Evolutionary conservation across 2,329 filamentous ascomycete genomes (phyloP), one percentile per base, ranked within the genome.

Genomic region (Gnomoniopsis sp.): DNA sequence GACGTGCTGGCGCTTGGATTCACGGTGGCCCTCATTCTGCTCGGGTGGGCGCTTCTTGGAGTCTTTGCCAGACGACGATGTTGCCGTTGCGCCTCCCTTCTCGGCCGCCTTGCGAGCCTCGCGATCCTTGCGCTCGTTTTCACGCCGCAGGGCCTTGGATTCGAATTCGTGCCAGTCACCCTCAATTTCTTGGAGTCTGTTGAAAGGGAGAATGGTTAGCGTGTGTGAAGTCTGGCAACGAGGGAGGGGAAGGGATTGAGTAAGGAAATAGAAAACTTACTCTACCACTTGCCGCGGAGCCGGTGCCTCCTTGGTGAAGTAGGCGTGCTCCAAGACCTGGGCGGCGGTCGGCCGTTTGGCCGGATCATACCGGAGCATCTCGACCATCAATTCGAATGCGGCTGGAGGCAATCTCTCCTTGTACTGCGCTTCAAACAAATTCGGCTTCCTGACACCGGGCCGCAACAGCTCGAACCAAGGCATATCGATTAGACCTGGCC

Each of bases 141-240:
- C 93, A 66, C 95, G 95, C 34, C 95, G 83, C 26, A 96, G 80
- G 17, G 92, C 93, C 76, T 99, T 99, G 57, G 91, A 96, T 76
- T 99, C 95, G 68, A 98, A 96, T 71, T 99, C 95, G 70, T 99
- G 95, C 95, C 95, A 99, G 67, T 99, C 95, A 22, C 95, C 95
- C 66, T 95, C 86, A 33, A 99, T 82, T 51, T 87, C 79, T 60
- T 88, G 86, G 52, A 99, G 82, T 68, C 89, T 90, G 63, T 59
- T 49, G 41, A 36, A 55, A 49, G 26, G 41, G 4, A 43, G 6
- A 21, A 12, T 26, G 64, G 69, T 78, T 68, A 77, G 72, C 47
- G 62, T 33, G 36, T 49, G 22, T 43, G 36, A n/a, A n/a, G n/a
- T n/a, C n/a, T 38, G n/a, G 4, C 60, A 65, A 47, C 50, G 17